Evolutionary conservation across 805 yeast species (phyloP).

Genomic region (Metschnikowia orientalis): DNA sequence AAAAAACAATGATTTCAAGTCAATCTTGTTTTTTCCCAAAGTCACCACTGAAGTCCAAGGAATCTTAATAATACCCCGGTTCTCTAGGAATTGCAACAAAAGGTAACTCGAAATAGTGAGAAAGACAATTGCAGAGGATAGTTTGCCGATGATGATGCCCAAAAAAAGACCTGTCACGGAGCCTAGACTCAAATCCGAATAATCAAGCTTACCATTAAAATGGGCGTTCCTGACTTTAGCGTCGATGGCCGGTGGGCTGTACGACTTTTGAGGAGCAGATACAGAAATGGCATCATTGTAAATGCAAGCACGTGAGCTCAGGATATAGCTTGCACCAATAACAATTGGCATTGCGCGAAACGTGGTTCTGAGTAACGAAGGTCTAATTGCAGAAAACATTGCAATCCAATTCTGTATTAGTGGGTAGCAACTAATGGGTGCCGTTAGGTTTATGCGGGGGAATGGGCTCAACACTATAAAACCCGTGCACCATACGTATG

Average conservation of each 20-base stretch:
- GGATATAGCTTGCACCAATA: conserved; percentile 13
- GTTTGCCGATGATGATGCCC: conserved; percentile 60
- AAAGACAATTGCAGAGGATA: conserved; percentile 50
- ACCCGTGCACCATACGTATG: too few relatives aligned
- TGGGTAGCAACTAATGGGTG: too few relatives aligned
- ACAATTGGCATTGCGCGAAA: conserved; percentile 12
- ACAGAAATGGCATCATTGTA: conserved; percentile 14
- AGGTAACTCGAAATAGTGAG: conserved; percentile 41
- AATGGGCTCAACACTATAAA: too few relatives aligned
- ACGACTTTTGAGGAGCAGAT: conserved; percentile 12
- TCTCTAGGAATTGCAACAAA: conserved; percentile 50
- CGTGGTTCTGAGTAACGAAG: conserved; percentile 11
- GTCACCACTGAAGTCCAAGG: conserved; percentile 38
- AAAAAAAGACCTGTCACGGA: conserved; percentile 55
- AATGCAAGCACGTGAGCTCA: conserved; percentile 10
- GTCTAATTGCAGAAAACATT: conserved; percentile 17
- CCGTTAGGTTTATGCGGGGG: too few relatives aligned
- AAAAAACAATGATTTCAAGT: conserved; percentile 48
- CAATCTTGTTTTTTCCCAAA: conserved; percentile 35
- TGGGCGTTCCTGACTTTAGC: conserved; percentile 17
- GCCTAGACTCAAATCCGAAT: conserved; percentile 60
- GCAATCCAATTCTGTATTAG: too few relatives aligned
- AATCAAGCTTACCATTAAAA: conserved; percentile 48
- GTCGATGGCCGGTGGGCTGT: conserved; percentile 10
- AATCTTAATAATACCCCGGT: conserved; percentile 48